Evolutionary conservation across 1,139 yeast genomes (phyloP), one percentile per base, ranked within the genome.

Genomic region (Arxiozyma bovina): DNA sequence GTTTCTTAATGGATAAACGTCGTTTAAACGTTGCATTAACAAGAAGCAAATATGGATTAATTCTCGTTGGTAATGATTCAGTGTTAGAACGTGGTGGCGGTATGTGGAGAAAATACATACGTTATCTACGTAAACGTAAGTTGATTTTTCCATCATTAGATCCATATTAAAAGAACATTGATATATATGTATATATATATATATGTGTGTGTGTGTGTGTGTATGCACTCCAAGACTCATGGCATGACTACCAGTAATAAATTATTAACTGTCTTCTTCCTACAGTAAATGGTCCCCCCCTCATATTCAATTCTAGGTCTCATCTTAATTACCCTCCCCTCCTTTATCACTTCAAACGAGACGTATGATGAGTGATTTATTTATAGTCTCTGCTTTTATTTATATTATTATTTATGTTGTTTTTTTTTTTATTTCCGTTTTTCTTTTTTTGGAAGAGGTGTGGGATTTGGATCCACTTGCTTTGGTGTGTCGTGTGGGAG

Each of bases 21-120:
- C 73, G 85, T 68, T 66, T 81, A 61, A 81, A 82, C 61, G 87
- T 82, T 53, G 87, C 85, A 0, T 70, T 82, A 59, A 82, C 87
- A 2, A 76, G 87, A 73, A 85, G 86, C 5, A 77, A 74, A 63
- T 78, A 77, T 58, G 83, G 84, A 1, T 67, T 82, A 62, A 67
- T 81, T 1, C 64, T 81, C 43, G 74, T 82, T 54, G 89, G 90
- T 46, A 82, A 83, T 65, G 76, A 74, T 7, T 61, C 70, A 2
- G 78, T 83, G 54, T 72, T 84, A 64, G 64, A 69, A 27, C 65
- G 66, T 11, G 80, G 84, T 2, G 79, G 76, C 56, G 60, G 65
- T 3, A 64, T 81, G 48, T 84, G 89, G 90, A 70, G 66, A 12
- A 78, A 77, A 51, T 80, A 82, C 63, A 70, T 83, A 56, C 68